Evolutionary conservation across 768 basidiomycete species (phyloP), one percentile per base, ranked within the genome.

Genomic region (Lactarius vividus): DNA sequence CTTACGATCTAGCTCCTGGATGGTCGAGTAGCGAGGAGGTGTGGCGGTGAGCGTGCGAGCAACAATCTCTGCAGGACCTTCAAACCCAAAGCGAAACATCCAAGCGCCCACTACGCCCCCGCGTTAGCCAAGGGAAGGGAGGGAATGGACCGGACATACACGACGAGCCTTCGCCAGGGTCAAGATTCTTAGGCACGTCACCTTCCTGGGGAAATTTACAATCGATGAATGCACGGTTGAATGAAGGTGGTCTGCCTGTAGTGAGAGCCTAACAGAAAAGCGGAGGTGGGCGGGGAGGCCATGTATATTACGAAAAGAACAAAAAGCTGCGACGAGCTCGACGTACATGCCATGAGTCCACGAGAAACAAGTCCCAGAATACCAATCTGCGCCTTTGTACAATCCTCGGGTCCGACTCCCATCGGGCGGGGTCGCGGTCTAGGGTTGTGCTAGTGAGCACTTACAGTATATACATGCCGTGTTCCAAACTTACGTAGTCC

Each of bases 301-400:
- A 31, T 31, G n/a, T 40, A 33, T 53, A 49, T 10, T 56, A 26
- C 3, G 37, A 39, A 11, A 37, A 18, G 44, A 46, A 26, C 10
- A 28, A 26, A 31, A 56, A 20, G 56, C 31, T 29, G 16, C 31
- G 33, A 31, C 18, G 53, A 42, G 59, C 40, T 57, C 18, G 18
- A 75, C 81, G 40, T 67, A 88, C 88, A 77, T 83, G 79, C 86
- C 87, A 91, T 4, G 82, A 79, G 70, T 92, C 90, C 0, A 85
- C 85, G 23, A 87, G 37, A 33, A 89, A 91, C 10, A 91, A 78
- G 72, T 91, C 88, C 90, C 90, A 92, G 75, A 92, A 91, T 10
- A 90, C 76, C 37, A 85, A 77, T 3, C 89, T 82, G 11, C 90
- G 81, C 33, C 88, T 77, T 67, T 88, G 82, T 0, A 91, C 85